These are phyloP conservation scores for Trichocladium antarcticum DNA, from an alignment of 495 filamentous ascomycete species.

Conservation along the genomic window DNA sequence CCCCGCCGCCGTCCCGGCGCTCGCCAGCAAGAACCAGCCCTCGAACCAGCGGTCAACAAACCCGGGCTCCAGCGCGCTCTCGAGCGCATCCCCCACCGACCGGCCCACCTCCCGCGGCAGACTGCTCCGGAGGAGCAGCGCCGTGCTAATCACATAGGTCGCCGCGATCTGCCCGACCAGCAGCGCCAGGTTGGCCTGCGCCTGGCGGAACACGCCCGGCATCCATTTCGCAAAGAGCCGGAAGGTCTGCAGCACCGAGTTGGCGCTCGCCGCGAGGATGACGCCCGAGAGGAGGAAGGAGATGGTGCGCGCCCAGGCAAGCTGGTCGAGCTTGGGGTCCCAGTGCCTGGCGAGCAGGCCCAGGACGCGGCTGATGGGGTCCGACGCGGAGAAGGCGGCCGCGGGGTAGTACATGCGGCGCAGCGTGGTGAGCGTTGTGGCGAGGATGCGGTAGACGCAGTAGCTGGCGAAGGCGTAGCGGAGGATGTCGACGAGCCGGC, in stretches of 20 bases:
- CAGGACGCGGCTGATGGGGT: conserved; percentile 66
- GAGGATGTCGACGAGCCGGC: conserved; percentile 45
- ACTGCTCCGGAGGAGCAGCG: conserved; percentile 60
- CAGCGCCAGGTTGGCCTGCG: conserved; percentile 58
- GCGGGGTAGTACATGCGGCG: conserved; percentile 42
- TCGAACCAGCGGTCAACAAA: conserved; percentile 88
- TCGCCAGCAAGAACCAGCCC: conserved; percentile 60
- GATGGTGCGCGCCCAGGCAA: conserved; percentile 66
- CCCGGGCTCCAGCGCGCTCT: conserved; percentile 52
- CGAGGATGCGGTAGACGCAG: conserved; percentile 63
- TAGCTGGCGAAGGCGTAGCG: conserved; percentile 60
- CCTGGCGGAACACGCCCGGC: conserved; percentile 50
- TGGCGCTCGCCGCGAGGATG: conserved; percentile 66
- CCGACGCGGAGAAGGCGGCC: conserved; percentile 53
- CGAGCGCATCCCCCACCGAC: conserved; percentile 59
- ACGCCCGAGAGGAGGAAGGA: conserved; percentile 66
- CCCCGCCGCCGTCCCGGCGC: conserved; percentile 48
- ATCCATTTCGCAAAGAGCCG: conserved; percentile 59
- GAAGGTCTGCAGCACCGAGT: conserved; percentile 64
- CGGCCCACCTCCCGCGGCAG: conserved; percentile 59
- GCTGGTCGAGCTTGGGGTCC: conserved; percentile 56
- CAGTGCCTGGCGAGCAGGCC: conserved; percentile 61
- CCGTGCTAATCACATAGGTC: conserved; percentile 67
- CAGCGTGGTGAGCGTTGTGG: conserved; percentile 51
- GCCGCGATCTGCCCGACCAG: conserved; percentile 64